Evolutionary conservation across 192 early-diverging fungal genomes (phyloP), one percentile per base, ranked within the genome.

Genomic region (Coemansia sp.): DNA sequence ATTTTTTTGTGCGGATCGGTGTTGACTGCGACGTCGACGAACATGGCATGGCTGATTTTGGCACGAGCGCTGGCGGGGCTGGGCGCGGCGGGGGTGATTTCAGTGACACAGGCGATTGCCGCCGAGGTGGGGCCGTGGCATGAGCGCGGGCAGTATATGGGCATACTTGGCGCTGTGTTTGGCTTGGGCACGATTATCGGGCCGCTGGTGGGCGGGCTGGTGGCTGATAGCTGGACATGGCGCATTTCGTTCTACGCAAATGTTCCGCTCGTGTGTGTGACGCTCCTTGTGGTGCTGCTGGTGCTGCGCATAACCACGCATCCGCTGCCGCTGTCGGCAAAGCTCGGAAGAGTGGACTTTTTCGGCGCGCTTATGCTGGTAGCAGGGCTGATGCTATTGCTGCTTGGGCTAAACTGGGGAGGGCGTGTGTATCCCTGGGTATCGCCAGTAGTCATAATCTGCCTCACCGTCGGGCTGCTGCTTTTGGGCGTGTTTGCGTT

Each of bases 201-300:
- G 0, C 93, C 93, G 11, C 67, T 95, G 8, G 59, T 91, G 1
- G 93, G 93, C 22, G 93, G 93, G 6, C 66, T 85, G 7, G 89
- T 95, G 46, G 81, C 87, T 0, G 93, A 95, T 40, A 61, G 54
- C 71, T 65, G 65, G 62, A 82, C 74, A 11, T 89, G 88, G 88
- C 80, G 88, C 26, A 90, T 89, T 85, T 90, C 85, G 26, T 93
- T 93, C 56, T 95, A 84, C 76, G 86, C 92, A 80, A 94, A 94
- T 72, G 68, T 93, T 2, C 93, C 93, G 7, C 47, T 95, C 56
- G 89, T 91, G 12, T 83, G 68, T 23, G 9, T 90, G 9, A 68
- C 87, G 20, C 34, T 86, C 12, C 48, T 70, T 14, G 66, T 83
- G 4, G 64, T 88, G 21, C 40, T 79, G 54, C 38, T 87, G 28